These are phyloP conservation scores for Periconia digitata DNA, from an alignment of 2,329 filamentous ascomycete genomes.

Conservation along the genomic window DNA sequence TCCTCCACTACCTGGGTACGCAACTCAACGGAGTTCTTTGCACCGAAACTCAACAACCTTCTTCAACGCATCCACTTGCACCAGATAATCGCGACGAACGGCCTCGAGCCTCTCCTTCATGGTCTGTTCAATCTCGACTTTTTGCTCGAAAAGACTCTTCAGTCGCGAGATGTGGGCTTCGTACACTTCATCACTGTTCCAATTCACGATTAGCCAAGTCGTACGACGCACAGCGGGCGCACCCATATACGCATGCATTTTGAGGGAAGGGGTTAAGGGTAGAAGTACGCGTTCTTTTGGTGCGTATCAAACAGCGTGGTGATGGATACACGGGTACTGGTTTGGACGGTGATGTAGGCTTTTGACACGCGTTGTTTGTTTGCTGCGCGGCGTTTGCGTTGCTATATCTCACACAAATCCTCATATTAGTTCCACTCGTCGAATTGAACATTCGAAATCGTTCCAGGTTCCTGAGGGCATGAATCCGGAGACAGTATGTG, in stretches of 20 bases:
- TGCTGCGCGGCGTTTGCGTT: slow-evolving; percentile 27
- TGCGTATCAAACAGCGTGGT: slow-evolving; percentile 25
- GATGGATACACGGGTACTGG: slow-evolving; percentile 19
- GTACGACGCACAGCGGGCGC: too few species aligned
- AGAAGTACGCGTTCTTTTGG: slow-evolving; percentile 24
- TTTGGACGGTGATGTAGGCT: slow-evolving; percentile 15
- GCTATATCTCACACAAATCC: slow-evolving; percentile 14
- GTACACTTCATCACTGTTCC: slow-evolving; percentile 21
- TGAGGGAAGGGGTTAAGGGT: background rate
- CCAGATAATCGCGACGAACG: slow-evolving; percentile 20
- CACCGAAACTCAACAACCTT: slow-evolving; percentile 20
- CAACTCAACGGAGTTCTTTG: slow-evolving; percentile 23
- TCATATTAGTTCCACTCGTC: background rate
- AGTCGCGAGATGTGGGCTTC: slow-evolving; percentile 26
- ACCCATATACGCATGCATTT: slow-evolving; percentile 11
- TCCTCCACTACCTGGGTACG: too few species aligned
- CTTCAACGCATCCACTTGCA: slow-evolving; percentile 25
- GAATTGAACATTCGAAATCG: too few species aligned
- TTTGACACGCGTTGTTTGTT: slow-evolving; percentile 23
- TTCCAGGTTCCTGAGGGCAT: too few species aligned
- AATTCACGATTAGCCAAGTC: background rate
- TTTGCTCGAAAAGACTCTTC: slow-evolving; percentile 22
- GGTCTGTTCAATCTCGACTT: slow-evolving; percentile 25
- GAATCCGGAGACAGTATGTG: too few species aligned
- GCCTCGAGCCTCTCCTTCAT: slow-evolving; percentile 21